Evolutionary conservation across 352 stramenopile species (phyloP).

Genomic region (Saprolegnia parasitica): DNA sequence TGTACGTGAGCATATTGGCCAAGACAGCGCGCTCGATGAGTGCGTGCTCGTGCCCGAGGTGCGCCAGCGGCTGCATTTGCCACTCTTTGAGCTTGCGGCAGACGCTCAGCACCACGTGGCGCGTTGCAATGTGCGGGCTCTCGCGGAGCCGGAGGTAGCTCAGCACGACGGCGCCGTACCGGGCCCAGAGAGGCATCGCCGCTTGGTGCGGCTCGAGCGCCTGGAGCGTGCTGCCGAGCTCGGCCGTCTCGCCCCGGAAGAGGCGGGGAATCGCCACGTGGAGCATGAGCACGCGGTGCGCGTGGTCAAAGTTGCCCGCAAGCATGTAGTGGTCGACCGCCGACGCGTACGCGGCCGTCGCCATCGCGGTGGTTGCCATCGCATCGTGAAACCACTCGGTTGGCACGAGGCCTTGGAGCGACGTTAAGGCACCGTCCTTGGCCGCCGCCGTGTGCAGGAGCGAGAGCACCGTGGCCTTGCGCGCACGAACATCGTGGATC

Average conservation of each 20-base stretch:
- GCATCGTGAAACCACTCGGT: constrained; percentile 66
- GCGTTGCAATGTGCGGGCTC: not conserved
- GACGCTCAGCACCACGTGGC: constrained; percentile 7
- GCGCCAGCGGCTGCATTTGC: constrained; percentile 4
- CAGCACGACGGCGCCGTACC: constrained; percentile 13
- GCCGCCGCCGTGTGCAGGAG: constrained; percentile 67
- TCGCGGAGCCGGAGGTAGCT: constrained; percentile 18
- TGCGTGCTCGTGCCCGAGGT: not conserved
- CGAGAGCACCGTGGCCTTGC: constrained; percentile 48
- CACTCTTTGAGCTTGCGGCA: constrained; percentile 15
- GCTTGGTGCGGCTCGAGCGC: constrained; percentile 51
- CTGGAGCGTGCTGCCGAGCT: constrained; percentile 47
- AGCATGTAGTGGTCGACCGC: constrained; percentile 76
- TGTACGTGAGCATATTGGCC: constrained; percentile 26
- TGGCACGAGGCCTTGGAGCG: constrained; percentile 47
- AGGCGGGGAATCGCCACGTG: constrained; percentile 55
- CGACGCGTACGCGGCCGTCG: constrained; percentile 46
- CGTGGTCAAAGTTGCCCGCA: constrained; percentile 51
- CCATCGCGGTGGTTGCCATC: constrained; percentile 49
- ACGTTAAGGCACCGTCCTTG: constrained; percentile 31
- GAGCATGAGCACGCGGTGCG: constrained; percentile 53
- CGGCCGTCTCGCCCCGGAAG: constrained; percentile 57
- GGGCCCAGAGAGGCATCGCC: constrained; percentile 59
- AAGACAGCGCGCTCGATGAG: constrained; percentile 3
- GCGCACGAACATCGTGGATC: constrained; percentile 53